A percentile compares a stretch with the other conserved stretches of the same genome.
Evolutionary conservation across 2,329 filamentous ascomycete species (phyloP).

Genomic region (Fusarium annulatum): DNA sequence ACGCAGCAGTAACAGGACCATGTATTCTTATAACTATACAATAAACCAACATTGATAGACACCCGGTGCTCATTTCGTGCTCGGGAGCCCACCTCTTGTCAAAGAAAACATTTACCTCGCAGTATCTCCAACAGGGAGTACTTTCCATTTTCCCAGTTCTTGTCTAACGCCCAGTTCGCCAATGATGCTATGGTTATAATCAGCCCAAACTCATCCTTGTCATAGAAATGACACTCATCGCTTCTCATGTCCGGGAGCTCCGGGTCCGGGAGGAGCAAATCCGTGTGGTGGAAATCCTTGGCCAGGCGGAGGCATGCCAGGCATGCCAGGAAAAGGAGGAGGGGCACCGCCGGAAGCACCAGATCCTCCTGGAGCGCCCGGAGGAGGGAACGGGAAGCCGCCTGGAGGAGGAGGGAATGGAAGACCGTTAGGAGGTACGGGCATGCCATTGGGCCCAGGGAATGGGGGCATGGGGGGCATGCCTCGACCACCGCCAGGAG

Average conservation of each 20-base stretch:
- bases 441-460: constrained; percentile 58
- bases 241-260: constrained; percentile 54
- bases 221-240: constrained; percentile 44
- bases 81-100: not conserved
- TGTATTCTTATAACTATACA: not conserved
- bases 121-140: constrained; percentile 9
- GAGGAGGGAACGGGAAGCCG: constrained; percentile 53
- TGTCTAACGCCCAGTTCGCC: constrained; percentile 50
- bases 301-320: constrained; percentile 54
- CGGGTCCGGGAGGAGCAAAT: constrained; percentile 50
- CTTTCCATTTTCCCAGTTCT: constrained; percentile 24
- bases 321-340: constrained; percentile 49
- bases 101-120: not conserved
- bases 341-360: constrained; percentile 44
- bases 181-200: constrained; percentile 40
- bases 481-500: constrained; percentile 64
- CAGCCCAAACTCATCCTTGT: constrained; percentile 24
- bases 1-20: constrained; percentile 6
- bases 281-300: constrained; percentile 57
- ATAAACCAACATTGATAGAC: not conserved
- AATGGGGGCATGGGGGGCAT: constrained; percentile 59
- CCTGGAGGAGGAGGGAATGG: constrained; percentile 48
- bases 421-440: constrained; percentile 55
- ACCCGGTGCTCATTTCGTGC: not conserved
- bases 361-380: constrained; percentile 46